Base-by-base conservation (phyloP, 768 basidiomycete genomes). In the Hygrocybe punicea region DNA sequence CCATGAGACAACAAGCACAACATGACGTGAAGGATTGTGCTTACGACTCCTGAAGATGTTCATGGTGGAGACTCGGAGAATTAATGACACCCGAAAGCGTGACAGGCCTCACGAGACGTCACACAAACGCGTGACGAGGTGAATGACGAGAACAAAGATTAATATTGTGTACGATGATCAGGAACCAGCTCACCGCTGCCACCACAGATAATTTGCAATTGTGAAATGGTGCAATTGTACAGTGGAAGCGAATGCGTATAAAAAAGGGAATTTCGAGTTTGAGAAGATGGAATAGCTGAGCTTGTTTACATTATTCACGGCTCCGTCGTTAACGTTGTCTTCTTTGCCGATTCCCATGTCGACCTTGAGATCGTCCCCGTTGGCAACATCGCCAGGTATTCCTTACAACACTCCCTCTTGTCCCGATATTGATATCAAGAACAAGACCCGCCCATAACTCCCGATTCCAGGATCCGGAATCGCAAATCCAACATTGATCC, bases 11-110 rank as follows among this genome's bases (percentile, higher is more conserved):
- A 34, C 62, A 51, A 16, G 35, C 50, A 55, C 40, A 37, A 55
- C 57, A 33, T n/a, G 45, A 37, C 53, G 45, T 47, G 57, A 61
- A 55, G 42, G 44, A 25, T 51, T 33, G 25, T 44, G 80, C 90
- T 71, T 62, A 92, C 91, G 71, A 70, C 81, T 91, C 74, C 79
- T 85, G 76, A 93, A 91, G 70, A 93, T 83, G 71, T 92, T 92
- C 91, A 93, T 60, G 53, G 35, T 46, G 59, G 57, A 53, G 49
- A 49, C n/a, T 40, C 24, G 25, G 23, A 47, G 16, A 23, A 42
- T 42, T 42, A 42, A 42, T 16, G 33, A 57, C 47, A 42, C 29
- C 24, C 24, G 35, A 8, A 35, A 53, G 44, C 29, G 29, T 29
- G 29, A 29, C 29, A 29, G 8, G 29, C 4, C 29, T 29, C 53